phyloP scores from a whole-genome alignment of 495 filamentous ascomycete species.

The Sordaria brevicollis region DNA sequence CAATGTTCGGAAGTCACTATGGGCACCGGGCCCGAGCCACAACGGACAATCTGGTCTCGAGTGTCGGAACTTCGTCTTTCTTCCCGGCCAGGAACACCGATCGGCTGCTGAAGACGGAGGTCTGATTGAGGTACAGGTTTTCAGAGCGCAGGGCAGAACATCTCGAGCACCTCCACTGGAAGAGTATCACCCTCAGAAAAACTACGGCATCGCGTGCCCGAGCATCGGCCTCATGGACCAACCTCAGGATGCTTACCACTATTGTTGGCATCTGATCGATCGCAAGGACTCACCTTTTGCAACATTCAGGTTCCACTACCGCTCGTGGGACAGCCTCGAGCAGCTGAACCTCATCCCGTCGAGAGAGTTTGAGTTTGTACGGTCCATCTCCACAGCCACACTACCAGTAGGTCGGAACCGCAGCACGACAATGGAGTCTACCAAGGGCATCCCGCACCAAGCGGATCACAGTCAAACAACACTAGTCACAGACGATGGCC shows the following conservation, averaged over 20 bases:
- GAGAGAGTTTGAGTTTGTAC: constrained; percentile 7
- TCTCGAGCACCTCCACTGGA: constrained; percentile 23
- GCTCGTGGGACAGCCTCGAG: constrained; percentile 31
- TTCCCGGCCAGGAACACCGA: constrained; percentile 21
- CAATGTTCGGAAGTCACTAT: constrained; percentile 32
- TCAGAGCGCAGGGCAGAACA: constrained; percentile 31
- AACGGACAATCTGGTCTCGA: constrained; percentile 25
- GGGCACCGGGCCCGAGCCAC: constrained; percentile 23
- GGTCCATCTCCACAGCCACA: not conserved
- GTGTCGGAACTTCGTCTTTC: constrained; percentile 32
- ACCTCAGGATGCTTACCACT: constrained; percentile 37
- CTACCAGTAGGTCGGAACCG: no score
- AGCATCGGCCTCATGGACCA: constrained; percentile 36
- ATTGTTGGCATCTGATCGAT: constrained; percentile 36
- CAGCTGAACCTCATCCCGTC: constrained; percentile 29
- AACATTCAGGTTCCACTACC: constrained; percentile 40
- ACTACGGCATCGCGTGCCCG: constrained; percentile 38
- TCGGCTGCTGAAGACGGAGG: constrained; percentile 40
- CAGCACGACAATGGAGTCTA: not conserved
- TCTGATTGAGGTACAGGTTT: constrained; percentile 40
- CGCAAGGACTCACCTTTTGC: constrained; percentile 35
- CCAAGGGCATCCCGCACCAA: not conserved
- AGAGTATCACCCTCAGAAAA: constrained; percentile 27
- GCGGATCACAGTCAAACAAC: not conserved
- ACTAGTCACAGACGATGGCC: not conserved